Evolutionary conservation across 441 rosid species (phyloP).

Genomic region (Geranium incanum): DNA sequence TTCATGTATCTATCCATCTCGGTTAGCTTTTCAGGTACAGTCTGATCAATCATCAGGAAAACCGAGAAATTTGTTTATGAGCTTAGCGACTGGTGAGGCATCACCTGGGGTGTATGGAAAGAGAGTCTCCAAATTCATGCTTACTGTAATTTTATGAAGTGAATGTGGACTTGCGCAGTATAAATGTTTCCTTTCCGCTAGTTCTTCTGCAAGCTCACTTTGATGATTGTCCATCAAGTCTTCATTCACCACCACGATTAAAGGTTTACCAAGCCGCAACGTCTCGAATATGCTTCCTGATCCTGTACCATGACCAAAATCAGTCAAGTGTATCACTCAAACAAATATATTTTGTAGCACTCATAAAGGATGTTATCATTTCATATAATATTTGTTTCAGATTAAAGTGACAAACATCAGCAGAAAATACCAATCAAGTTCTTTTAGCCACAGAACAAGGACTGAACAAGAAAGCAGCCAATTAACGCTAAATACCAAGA

Average conservation of each 20-base stretch:
- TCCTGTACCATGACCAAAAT: not conserved
- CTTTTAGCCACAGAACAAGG: too few species aligned
- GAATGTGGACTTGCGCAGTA: slow-evolving; percentile 16
- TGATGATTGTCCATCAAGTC: slow-evolving; percentile 21
- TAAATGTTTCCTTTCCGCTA: slow-evolving; percentile 17
- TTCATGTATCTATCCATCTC: too few species aligned
- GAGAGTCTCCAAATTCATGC: slow-evolving; percentile 17
- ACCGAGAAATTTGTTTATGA: slow-evolving; percentile 16
- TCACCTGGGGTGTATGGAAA: slow-evolving; percentile 10
- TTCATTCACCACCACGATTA: slow-evolving; percentile 19
- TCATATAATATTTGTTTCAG: too few species aligned
- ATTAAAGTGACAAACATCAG: too few species aligned
- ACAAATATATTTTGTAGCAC: too few species aligned
- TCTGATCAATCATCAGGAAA: slow-evolving; percentile 9
- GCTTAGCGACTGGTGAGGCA: slow-evolving; percentile 12
- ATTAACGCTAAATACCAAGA: too few species aligned
- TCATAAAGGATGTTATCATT: too few species aligned
- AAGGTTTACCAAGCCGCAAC: not conserved
- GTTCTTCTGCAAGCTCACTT: slow-evolving; percentile 18
- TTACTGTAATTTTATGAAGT: slow-evolving; percentile 12
- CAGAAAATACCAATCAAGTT: too few species aligned
- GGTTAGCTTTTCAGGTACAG: too few species aligned
- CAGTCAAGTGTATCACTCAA: too few species aligned
- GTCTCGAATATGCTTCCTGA: slow-evolving; percentile 1
- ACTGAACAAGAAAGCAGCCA: too few species aligned